These are phyloP conservation scores for Macrophomina tecta DNA, from an alignment of 2,329 filamentous ascomycete genomes.

Conservation along the genomic window DNA sequence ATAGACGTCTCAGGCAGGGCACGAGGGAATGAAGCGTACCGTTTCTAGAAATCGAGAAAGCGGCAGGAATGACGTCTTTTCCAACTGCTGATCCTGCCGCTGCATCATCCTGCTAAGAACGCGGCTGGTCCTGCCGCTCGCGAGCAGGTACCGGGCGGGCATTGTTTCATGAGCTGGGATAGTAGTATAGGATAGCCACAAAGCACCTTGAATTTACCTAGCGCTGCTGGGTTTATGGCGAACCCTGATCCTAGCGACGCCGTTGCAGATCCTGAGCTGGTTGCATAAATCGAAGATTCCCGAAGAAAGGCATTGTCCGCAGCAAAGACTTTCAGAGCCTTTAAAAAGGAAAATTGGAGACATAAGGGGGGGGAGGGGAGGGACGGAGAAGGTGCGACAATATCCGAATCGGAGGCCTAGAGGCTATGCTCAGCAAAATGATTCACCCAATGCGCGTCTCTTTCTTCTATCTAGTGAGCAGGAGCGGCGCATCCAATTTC, in stretches of 20 bases:
- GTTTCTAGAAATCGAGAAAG: no score
- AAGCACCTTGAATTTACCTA: no score
- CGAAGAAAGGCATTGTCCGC: neutral
- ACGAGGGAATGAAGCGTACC: neutral
- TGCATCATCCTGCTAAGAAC: no score
- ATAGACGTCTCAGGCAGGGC: no score
- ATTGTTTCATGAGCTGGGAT: neutral
- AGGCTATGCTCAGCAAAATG: neutral
- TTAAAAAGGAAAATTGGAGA: neutral
- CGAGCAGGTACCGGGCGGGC: neutral
- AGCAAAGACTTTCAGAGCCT: neutral
- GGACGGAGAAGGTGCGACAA: neutral
- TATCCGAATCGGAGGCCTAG: neutral
- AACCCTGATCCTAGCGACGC: neutral
- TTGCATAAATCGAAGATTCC: neutral
- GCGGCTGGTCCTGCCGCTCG: neutral
- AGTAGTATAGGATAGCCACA: no score
- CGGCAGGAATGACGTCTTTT: neutral
- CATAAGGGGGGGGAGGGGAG: neutral
- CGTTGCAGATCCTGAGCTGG: neutral
- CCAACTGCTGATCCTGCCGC: no score
- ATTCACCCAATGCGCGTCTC: neutral
- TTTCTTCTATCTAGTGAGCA: neutral
- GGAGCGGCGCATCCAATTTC: neutral
- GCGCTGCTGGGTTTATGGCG: neutral